Base-by-base conservation (phyloP, 768 basidiomycete species). In the Mycena polygramma region DNA sequence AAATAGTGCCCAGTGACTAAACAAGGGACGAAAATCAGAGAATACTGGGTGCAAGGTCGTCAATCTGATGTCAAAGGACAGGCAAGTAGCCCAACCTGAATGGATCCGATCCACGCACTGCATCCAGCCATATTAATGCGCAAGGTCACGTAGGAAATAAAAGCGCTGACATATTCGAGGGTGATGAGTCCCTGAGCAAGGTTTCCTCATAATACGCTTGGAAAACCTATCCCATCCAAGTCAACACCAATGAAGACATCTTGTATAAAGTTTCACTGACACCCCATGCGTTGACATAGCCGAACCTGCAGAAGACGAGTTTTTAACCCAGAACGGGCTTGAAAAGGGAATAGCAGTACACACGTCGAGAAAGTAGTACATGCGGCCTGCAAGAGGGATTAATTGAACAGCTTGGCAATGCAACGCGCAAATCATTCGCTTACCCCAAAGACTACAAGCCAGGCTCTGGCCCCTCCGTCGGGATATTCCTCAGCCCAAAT, bases 21-120 rank as follows among this genome's bases (percentile, higher is more conserved):
- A n/a, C 87, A 90, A 2, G 91, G 91, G 7, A 92, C 74, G 79
- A 91, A 92, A 13, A 88, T 78, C 0, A 92, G 82, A 20, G 91
- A 83, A 74, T 91, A 92, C 91, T 93, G 73, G 10, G n/a, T 39
- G n/a, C 36, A 17, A 30, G 15, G 20, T 30, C 30, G 30, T 30
- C 30, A 30, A 30, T 30, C 41, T 11, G 15, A 41, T 2, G 41
- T 41, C 41, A 41, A 41, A 41, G 10, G 41, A 41, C 37, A 57
- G 35, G 26, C 45, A 57, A 63, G 19, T 62, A 7, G 13, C 30
- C 70, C 36, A 72, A 90, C 92, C 81, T 93, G 92, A 36, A 91
- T 80, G 2, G 93, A 94, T 11, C 93, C 93, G 41, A 94, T 94
- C 93, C 92, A 94, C 58, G 92, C 90, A 59, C 92, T 93, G 69